These are phyloP conservation scores for Saturnispora quitensis DNA, from an alignment of 805 yeast genomes.

Conservation along the genomic window DNA sequence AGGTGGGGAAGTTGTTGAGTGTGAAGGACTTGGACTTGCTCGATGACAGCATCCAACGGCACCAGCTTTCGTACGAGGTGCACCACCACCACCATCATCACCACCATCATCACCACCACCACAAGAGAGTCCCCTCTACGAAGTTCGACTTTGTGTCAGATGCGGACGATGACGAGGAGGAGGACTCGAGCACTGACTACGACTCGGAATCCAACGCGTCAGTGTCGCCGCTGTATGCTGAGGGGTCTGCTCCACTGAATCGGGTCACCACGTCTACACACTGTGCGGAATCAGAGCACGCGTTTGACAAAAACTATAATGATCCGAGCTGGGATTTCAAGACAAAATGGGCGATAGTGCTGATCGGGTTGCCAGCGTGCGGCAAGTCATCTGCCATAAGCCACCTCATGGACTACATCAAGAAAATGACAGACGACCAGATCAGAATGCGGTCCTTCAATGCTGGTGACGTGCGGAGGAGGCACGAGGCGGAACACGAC, in stretches of 20 bases:
- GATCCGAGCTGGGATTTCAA: constrained; percentile 6
- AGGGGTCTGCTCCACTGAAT: neutral
- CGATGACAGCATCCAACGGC: constrained; percentile 1
- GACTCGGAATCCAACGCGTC: constrained; percentile 4
- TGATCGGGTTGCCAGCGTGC: constrained; percentile 87
- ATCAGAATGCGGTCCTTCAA: constrained; percentile 31
- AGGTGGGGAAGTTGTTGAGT: constrained; percentile 22
- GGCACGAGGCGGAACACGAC: constrained; percentile 19
- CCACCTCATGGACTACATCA: constrained; percentile 21
- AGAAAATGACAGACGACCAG: constrained; percentile 9
- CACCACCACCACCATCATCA: neutral
- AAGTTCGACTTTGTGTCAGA: constrained; percentile 7
- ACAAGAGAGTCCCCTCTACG: neutral
- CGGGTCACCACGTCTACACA: neutral
- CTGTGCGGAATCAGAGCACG: neutral
- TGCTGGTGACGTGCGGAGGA: constrained; percentile 45
- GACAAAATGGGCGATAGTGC: constrained; percentile 26
- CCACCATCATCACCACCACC: neutral
- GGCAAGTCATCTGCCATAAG: constrained; percentile 58
- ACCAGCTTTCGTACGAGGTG: neutral
- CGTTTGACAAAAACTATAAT: constrained; percentile 1
- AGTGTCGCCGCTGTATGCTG: neutral
- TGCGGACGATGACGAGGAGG: constrained; percentile 11
- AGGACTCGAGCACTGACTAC: neutral
- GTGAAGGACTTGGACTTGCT: constrained; percentile 18